phyloP scores from a whole-genome alignment of 192 early-diverging fungal species.

The Oehlia diaphana region DNA sequence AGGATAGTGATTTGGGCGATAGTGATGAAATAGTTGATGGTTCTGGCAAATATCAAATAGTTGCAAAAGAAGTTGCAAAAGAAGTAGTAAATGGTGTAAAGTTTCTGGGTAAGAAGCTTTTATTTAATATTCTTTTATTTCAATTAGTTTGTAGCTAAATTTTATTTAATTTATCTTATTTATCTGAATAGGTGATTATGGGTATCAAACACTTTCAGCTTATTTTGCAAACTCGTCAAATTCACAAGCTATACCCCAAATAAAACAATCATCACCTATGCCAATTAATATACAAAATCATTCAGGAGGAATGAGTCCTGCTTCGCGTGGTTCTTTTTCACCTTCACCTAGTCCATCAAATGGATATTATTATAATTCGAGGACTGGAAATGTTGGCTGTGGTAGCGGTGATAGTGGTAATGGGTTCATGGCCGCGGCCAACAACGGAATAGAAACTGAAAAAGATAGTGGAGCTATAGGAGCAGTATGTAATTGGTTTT shows the following conservation, averaged over 20 bases:
- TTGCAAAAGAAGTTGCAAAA: slow-evolving; percentile 67
- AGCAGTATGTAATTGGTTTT: slow-evolving; percentile 33
- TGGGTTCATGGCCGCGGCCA: slow-evolving; percentile 5
- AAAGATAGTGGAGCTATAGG: slow-evolving; percentile 39
- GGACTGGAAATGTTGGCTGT: neutral
- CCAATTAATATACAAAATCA: slow-evolving; percentile 26
- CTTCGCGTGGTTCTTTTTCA: slow-evolving; percentile 6
- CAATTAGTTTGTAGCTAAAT: neutral
- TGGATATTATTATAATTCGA: slow-evolving; percentile 20
- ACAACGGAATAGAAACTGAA: slow-evolving; percentile 32
- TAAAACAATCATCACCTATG: slow-evolving; percentile 30
- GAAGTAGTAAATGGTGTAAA: slow-evolving; percentile 79
- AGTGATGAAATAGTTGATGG: slow-evolving; percentile 42
- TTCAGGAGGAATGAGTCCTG: slow-evolving; percentile 2
- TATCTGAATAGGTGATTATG: slow-evolving; percentile 44
- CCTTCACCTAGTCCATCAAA: slow-evolving; percentile 22
- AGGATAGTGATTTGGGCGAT: slow-evolving; percentile 34
- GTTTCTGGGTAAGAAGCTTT: slow-evolving; percentile 52
- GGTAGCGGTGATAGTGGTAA: slow-evolving; percentile 20
- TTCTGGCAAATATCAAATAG: slow-evolving; percentile 51
- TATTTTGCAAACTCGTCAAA: slow-evolving; percentile 44
- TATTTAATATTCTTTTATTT: neutral
- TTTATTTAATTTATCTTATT: neutral
- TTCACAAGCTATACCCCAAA: slow-evolving; percentile 28
- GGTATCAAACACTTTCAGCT: slow-evolving; percentile 65